phyloP scores from a whole-genome alignment of 2,329 filamentous ascomycete genomes.

The Colletotrichum chrysophilum region DNA sequence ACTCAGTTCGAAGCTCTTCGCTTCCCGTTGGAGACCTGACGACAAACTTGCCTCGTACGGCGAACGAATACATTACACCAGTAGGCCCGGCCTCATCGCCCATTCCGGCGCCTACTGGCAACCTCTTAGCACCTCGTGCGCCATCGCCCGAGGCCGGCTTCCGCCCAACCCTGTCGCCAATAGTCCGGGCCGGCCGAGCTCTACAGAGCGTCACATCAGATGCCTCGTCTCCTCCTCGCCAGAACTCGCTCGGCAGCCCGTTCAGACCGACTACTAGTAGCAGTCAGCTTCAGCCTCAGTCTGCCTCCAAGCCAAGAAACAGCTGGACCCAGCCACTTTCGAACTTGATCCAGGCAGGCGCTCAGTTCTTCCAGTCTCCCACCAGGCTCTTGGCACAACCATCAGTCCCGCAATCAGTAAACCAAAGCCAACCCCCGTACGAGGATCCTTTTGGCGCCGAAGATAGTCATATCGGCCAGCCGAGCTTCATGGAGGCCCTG shows the following conservation, averaged over 20 bases:
- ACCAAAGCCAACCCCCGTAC: conserved; percentile 20
- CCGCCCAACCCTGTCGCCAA: conserved; percentile 58
- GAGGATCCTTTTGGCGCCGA: conserved; percentile 34
- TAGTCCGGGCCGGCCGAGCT: conserved; percentile 61
- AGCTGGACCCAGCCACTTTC: conserved; percentile 20
- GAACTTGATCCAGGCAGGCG: conserved; percentile 19
- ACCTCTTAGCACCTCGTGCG: conserved; percentile 21
- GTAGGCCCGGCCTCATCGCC: conserved; percentile 41
- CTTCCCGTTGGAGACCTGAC: conserved; percentile 8
- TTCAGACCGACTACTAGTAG: conserved; percentile 42
- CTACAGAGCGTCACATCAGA: conserved; percentile 65
- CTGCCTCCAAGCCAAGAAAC: conserved; percentile 6
- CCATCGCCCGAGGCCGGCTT: conserved; percentile 29
- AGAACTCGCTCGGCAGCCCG: conserved; percentile 59
- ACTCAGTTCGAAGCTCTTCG: conserved; percentile 1
- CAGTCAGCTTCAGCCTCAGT: conserved; percentile 17
- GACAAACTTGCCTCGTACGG: not conserved
- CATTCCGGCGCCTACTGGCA: conserved; percentile 25
- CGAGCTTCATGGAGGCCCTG: conserved; percentile 37
- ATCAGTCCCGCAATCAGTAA: not conserved
- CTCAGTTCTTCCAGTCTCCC: conserved; percentile 20
- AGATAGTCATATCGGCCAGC: conserved; percentile 30
- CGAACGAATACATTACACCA: conserved; percentile 35
- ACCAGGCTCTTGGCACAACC: not conserved
- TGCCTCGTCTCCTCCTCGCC: conserved; percentile 59